Conservation (phyloP, 441 rosid species). For the Adansonia rubrostipa region DNA sequence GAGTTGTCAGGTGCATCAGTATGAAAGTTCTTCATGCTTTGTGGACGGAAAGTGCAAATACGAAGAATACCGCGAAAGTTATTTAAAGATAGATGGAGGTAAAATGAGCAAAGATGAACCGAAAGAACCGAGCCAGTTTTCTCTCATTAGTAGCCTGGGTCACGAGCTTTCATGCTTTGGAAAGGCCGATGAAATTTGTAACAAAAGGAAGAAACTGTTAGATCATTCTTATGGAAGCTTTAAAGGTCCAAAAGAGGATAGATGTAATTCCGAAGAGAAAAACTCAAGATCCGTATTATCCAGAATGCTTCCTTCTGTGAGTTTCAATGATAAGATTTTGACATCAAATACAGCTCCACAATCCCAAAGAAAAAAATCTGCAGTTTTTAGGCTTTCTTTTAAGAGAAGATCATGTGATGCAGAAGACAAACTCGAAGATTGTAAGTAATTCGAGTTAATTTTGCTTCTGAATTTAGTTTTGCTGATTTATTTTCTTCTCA, state of each 20-base stretch:
- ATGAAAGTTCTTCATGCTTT: constrained; percentile 66
- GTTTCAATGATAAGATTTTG: constrained; percentile 70
- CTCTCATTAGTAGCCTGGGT: constrained; percentile 41
- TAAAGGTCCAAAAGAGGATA: constrained; percentile 61
- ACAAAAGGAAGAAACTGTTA: constrained; percentile 59
- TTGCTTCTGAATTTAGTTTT: not conserved
- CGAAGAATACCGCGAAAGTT: constrained; percentile 74
- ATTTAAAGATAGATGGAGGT: constrained; percentile 68
- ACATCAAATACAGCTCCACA: constrained; percentile 40
- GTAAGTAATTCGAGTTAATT: constrained; percentile 12
- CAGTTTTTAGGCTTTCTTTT: constrained; percentile 79
- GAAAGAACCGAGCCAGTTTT: constrained; percentile 52
- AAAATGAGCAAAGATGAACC: constrained; percentile 52
- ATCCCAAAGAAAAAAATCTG: constrained; percentile 58
- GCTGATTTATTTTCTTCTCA: too few species aligned
- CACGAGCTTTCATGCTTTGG: constrained; percentile 45
- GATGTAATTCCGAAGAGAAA: constrained; percentile 54
- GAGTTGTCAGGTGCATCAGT: constrained; percentile 73
- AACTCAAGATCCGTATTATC: constrained; percentile 51
- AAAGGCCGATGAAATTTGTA: constrained; percentile 46
- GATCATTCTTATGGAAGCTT: constrained; percentile 67
- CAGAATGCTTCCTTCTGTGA: constrained; percentile 64
- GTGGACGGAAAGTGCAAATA: constrained; percentile 59
- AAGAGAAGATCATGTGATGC: constrained; percentile 82
- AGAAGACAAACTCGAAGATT: constrained; percentile 43